Conservation (phyloP, 371 early-diverging fungal genomes). For the Rhizomucor pusillus region DNA sequence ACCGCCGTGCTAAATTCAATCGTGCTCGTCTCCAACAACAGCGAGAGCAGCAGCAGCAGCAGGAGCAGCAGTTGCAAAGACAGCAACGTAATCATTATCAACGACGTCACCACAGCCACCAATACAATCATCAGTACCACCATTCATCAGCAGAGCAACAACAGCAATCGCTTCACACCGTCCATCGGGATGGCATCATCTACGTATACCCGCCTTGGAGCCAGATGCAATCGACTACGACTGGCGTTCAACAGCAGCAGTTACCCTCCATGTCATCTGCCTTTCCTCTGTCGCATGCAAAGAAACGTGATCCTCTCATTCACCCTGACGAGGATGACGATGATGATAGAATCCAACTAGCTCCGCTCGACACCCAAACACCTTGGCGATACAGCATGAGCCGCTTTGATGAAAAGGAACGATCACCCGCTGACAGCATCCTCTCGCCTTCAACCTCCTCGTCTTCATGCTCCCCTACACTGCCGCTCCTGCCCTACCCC, state of each 20-base stretch:
- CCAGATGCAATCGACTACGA: no score
- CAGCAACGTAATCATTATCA: constrained; percentile 5
- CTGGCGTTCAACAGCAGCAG: background rate
- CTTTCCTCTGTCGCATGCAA: no score
- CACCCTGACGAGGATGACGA: no score
- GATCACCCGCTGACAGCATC: constrained; percentile 10
- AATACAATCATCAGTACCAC: constrained; percentile 2
- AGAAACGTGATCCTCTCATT: no score
- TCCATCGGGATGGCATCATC: background rate
- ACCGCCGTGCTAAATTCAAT: constrained; percentile 34
- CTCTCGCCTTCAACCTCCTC: constrained; percentile 10
- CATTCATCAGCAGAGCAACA: constrained; percentile 3
- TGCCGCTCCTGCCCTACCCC: constrained; percentile 12
- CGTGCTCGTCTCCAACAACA: constrained; percentile 24
- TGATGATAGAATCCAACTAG: no score
- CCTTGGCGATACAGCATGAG: background rate
- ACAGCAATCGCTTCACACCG: background rate
- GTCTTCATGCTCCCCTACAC: constrained; percentile 33
- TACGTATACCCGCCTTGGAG: no score
- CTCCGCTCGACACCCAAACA: no score
- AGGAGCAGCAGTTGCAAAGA: constrained; percentile 12
- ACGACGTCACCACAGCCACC: background rate
- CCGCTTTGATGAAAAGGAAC: background rate
- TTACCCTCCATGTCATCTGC: no score
- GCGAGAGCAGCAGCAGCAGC: constrained; percentile 10